Percentiles rank a stretch among this genome's conserved stretches.
Conservation (phyloP, 2,329 filamentous ascomycete species). For the Lojkania enalia region DNA sequence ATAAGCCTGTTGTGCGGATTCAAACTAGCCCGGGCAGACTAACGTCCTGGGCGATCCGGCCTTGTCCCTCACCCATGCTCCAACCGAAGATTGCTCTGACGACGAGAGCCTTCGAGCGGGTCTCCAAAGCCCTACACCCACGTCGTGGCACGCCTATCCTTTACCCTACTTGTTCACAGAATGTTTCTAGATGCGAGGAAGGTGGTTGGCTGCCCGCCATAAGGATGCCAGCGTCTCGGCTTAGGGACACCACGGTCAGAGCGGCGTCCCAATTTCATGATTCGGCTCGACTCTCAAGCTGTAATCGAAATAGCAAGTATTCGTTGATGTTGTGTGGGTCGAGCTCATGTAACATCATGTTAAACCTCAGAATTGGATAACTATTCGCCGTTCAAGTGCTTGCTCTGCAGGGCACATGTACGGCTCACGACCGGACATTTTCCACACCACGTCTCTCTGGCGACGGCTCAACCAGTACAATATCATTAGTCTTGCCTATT, state of each 20-base stretch:
- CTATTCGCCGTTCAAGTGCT: slow-evolving; percentile 9
- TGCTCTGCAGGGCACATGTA: slow-evolving; percentile 3
- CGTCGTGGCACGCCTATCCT: slow-evolving; percentile 20
- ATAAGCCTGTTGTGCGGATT: slow-evolving; percentile 19
- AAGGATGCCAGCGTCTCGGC: slow-evolving; percentile 16
- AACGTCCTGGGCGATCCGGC: slow-evolving; percentile 19
- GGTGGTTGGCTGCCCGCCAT: slow-evolving; percentile 2
- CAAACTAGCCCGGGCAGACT: slow-evolving; percentile 23
- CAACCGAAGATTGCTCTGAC: slow-evolving; percentile 26
- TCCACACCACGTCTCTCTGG: slow-evolving; percentile 15
- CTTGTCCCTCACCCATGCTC: slow-evolving; percentile 26
- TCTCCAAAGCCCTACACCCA: slow-evolving; percentile 24
- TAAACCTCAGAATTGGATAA: slow-evolving; percentile 11
- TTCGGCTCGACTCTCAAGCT: slow-evolving; percentile 4
- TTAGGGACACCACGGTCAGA: slow-evolving; percentile 14
- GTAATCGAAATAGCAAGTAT: slow-evolving; percentile 10
- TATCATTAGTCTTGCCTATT: slow-evolving; percentile 24
- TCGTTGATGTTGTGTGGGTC: slow-evolving; percentile 2
- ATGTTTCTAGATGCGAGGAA: slow-evolving; percentile 2
- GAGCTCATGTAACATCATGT: slow-evolving; percentile 13
- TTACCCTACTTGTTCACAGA: slow-evolving; percentile 6
- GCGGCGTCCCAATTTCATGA: slow-evolving; percentile 3
- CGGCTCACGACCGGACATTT: slow-evolving; percentile 12
- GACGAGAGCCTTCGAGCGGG: slow-evolving; percentile 26
- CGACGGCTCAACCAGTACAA: slow-evolving; percentile 17